Conservation (phyloP, 2,329 filamentous ascomycete genomes). For the Talaromyces atroroseus region DNA sequence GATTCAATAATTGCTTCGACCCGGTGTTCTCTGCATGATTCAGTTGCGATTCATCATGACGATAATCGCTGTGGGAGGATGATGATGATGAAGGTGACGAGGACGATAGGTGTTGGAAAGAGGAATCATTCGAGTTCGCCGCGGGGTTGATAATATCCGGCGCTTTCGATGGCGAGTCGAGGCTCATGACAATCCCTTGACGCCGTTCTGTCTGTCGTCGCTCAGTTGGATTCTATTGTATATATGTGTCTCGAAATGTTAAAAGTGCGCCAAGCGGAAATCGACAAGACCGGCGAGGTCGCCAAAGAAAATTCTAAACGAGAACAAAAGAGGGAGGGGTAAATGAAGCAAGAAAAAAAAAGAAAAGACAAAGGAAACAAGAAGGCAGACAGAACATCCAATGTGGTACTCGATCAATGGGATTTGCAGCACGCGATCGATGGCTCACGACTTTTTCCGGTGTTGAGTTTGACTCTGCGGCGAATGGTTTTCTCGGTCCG, state of each 20-base stretch:
- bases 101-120: slow-evolving; percentile 16
- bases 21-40: slow-evolving; percentile 7
- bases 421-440: not conserved
- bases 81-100: not conserved
- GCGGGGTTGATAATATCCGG: slow-evolving; percentile 35
- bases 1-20: not conserved
- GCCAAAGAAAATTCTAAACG: not conserved
- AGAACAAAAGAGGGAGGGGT: not conserved
- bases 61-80: slow-evolving; percentile 13
- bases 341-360: not conserved
- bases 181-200: slow-evolving; percentile 49
- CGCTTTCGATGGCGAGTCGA: slow-evolving; percentile 48
- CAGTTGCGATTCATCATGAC: slow-evolving; percentile 31
- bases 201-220: not conserved
- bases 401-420: not conserved
- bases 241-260: not conserved
- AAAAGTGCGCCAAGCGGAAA: slow-evolving; percentile 1
- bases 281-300: not conserved
- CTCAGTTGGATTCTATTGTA: not conserved
- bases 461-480: not conserved
- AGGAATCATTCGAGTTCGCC: slow-evolving; percentile 27
- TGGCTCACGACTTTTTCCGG: slow-evolving; percentile 2
- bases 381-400: not conserved
- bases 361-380: not conserved
- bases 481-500: slow-evolving; percentile 6